Evolutionary conservation across 2,329 filamentous ascomycete genomes (phyloP).

Genomic region (Aspergillus sp.): DNA sequence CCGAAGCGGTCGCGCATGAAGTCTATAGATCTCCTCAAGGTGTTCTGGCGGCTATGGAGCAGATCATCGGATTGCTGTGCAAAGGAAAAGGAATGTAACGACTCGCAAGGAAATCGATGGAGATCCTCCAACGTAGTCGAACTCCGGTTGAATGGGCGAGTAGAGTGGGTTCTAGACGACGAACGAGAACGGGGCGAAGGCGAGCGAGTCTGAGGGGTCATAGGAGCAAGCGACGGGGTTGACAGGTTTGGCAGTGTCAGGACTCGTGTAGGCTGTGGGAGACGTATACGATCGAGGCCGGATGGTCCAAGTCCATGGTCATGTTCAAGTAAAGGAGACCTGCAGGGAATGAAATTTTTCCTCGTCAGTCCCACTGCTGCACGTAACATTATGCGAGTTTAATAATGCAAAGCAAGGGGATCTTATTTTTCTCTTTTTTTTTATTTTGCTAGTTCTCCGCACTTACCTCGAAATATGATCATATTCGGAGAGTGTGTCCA

Average conservation of each 20-base stretch:
- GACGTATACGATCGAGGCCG: conserved; percentile 88
- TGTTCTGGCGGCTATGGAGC: conserved; percentile 85
- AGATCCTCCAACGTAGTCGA: conserved; percentile 81
- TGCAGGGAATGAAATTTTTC: conserved; percentile 32
- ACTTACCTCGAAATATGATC: conserved; percentile 72
- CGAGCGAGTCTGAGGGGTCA: conserved; percentile 57
- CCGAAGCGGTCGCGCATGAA: conserved; percentile 92
- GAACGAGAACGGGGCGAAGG: conserved; percentile 67
- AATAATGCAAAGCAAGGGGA: conserved; percentile 14
- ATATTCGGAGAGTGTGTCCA: conserved; percentile 67
- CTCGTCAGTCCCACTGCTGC: neutral
- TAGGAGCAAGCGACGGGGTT: conserved; percentile 58
- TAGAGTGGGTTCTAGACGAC: conserved; percentile 49
- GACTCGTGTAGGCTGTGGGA: conserved; percentile 66
- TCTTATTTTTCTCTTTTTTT: conserved; percentile 2
- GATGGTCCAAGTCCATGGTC: conserved; percentile 82
- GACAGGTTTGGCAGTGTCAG: conserved; percentile 62
- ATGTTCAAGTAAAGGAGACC: conserved; percentile 81
- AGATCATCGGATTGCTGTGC: conserved; percentile 91
- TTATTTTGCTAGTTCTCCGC: neutral
- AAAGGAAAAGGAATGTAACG: conserved; percentile 96
- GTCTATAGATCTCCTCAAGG: conserved; percentile 88
- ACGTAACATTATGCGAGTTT: neutral
- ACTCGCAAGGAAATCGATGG: conserved; percentile 88
- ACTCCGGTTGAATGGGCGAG: conserved; percentile 55